A percentile compares a stretch with the other conserved stretches of the same genome.
Evolutionary conservation across 164 flowering plant species (phyloP).

Genomic region (Magnolia changhungtana): DNA sequence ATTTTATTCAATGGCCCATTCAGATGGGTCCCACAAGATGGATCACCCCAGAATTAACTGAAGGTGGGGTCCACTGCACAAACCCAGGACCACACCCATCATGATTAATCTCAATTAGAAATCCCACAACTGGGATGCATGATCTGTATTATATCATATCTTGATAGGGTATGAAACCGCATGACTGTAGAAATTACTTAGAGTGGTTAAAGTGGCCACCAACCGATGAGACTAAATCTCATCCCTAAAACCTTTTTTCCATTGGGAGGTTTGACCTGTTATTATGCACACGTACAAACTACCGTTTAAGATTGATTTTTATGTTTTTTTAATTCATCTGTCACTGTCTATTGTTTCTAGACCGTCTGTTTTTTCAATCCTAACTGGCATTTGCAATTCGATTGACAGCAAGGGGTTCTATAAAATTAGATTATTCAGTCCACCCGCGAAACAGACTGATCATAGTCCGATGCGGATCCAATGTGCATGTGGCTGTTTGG

Average conservation of each 20-base stretch:
- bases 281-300: neutral
- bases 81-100: neutral
- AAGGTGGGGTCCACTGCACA: neutral
- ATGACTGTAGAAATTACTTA: neutral
- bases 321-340: neutral
- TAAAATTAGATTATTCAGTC: neutral
- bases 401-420: neutral
- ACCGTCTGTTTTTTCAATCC: neutral
- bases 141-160: neutral
- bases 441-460: too few species aligned
- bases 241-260: neutral
- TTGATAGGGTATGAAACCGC: neutral
- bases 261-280: neutral
- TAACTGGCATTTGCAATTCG: neutral
- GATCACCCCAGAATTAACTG: too few species aligned
- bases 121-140: neutral
- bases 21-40: neutral
- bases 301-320: neutral
- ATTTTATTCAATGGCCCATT: neutral
- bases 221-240: neutral
- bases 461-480: too few species aligned
- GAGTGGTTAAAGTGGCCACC: neutral
- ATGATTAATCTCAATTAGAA: too few species aligned
- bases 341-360: neutral
- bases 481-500: too few species aligned